phyloP scores from a whole-genome alignment of 176 grass and related monocot species.

The Cymbopogon citratus region DNA sequence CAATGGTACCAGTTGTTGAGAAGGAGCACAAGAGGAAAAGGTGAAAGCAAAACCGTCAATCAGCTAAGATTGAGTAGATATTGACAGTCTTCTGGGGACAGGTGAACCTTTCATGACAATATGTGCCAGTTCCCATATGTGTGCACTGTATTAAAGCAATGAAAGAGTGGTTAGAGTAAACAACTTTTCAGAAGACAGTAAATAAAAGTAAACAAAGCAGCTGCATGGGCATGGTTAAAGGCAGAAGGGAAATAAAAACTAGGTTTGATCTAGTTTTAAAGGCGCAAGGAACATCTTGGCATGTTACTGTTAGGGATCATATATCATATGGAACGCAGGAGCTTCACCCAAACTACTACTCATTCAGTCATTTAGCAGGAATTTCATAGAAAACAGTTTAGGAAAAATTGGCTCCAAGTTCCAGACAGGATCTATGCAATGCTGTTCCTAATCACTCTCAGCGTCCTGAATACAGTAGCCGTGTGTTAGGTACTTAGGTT shows the following conservation, averaged over 20 bases:
- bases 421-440: background rate
- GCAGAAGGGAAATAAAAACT: background rate
- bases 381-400: background rate
- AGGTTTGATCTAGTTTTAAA: background rate
- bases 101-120: background rate
- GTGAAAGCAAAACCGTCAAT: background rate
- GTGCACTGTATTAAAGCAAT: background rate
- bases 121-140: background rate
- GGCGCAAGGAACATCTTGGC: background rate
- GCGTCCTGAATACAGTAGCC: background rate
- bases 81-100: background rate
- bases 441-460: background rate
- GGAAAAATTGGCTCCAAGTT: background rate
- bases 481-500: constrained; percentile 32
- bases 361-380: background rate
- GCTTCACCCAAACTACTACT: background rate
- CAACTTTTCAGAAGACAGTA: constrained; percentile 17
- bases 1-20: constrained; percentile 2
- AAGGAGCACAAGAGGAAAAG: background rate
- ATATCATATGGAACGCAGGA: background rate
- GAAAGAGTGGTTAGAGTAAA: constrained; percentile 6
- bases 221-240: constrained; percentile 4
- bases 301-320: background rate
- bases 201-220: background rate
- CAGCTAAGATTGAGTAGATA: background rate